phyloP scores from a whole-genome alignment of 1,284 basidiomycete species.

The Ustanciosporium gigantosporum region DNA sequence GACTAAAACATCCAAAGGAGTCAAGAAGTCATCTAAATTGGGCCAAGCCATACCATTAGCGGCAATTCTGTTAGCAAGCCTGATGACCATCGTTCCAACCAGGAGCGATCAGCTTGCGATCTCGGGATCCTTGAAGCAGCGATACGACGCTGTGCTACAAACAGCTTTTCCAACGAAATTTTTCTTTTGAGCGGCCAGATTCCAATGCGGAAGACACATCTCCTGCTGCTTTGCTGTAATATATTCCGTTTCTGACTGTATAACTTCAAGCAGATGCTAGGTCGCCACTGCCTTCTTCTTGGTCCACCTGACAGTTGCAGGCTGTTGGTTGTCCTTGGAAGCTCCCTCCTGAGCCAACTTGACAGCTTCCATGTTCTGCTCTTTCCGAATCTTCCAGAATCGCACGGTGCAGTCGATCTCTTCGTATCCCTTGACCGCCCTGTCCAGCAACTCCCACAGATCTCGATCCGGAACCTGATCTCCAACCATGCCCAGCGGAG shows the following conservation, averaged over 20 bases:
- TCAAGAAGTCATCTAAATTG: not conserved
- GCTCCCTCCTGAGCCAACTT: slow-evolving; percentile 50
- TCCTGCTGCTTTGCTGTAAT: no score
- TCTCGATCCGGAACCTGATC: slow-evolving; percentile 56
- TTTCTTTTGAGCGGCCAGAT: slow-evolving; percentile 3
- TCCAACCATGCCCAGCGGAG: slow-evolving; percentile 40
- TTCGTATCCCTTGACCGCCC: slow-evolving; percentile 48
- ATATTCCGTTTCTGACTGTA: no score
- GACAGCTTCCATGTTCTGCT: slow-evolving; percentile 36
- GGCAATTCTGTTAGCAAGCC: slow-evolving; percentile 7
- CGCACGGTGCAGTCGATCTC: slow-evolving; percentile 57
- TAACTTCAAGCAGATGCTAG: no score
- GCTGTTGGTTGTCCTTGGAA: slow-evolving; percentile 50
- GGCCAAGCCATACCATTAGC: slow-evolving; percentile 1
- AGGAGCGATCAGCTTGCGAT: slow-evolving; percentile 10
- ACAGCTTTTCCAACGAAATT: slow-evolving; percentile 7
- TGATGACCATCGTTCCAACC: slow-evolving; percentile 15
- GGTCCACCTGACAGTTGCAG: slow-evolving; percentile 51
- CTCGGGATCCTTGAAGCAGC: slow-evolving; percentile 12
- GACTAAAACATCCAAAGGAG: not conserved
- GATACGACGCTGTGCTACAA: slow-evolving; percentile 23
- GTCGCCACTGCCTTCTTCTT: slow-evolving; percentile 26
- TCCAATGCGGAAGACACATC: no score
- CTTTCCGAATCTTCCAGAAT: slow-evolving; percentile 53
- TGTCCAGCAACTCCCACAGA: slow-evolving; percentile 57